Conservation (phyloP, 2,329 filamentous ascomycete species). For the Graphium sp. region DNA sequence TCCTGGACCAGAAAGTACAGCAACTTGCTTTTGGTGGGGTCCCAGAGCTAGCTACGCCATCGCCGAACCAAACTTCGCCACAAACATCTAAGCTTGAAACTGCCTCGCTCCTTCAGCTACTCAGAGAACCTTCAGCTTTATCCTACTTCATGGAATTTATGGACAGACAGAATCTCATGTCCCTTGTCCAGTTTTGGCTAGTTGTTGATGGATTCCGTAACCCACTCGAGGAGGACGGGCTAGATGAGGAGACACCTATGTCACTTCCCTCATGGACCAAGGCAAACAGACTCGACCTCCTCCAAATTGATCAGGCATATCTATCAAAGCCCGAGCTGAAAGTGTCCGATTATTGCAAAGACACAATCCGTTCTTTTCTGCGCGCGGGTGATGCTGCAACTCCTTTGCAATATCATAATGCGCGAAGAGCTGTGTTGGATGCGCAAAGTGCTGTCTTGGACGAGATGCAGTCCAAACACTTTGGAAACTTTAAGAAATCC, state of each 20-base stretch:
- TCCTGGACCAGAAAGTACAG: constrained; percentile 79
- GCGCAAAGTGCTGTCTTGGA: constrained; percentile 74
- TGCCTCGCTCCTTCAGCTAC: constrained; percentile 65
- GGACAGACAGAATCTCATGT: constrained; percentile 78
- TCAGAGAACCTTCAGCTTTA: constrained; percentile 75
- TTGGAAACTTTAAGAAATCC: constrained; percentile 76
- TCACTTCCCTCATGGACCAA: constrained; percentile 58
- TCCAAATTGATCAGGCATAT: constrained; percentile 84
- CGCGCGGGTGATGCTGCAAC: constrained; percentile 61
- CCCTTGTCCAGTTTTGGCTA: constrained; percentile 92
- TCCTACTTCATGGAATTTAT: constrained; percentile 99
- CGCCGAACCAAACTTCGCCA: constrained; percentile 11
- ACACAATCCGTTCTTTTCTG: constrained; percentile 61
- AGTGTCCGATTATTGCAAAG: constrained; percentile 51
- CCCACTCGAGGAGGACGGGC: constrained; percentile 66
- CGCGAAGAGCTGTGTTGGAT: constrained; percentile 63
- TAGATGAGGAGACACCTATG: constrained; percentile 38
- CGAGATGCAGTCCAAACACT: constrained; percentile 66
- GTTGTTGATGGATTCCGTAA: constrained; percentile 94
- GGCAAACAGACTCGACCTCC: constrained; percentile 72
- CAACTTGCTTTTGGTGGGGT: constrained; percentile 57
- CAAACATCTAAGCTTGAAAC: constrained; percentile 52
- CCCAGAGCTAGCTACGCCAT: constrained; percentile 14
- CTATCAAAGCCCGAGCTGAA: constrained; percentile 68
- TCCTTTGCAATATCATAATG: constrained; percentile 65